Evolutionary conservation across 345 rosid genomes (phyloP), one percentile per base, ranked within the genome.

Genomic region (Eucalyptus caleyi): DNA sequence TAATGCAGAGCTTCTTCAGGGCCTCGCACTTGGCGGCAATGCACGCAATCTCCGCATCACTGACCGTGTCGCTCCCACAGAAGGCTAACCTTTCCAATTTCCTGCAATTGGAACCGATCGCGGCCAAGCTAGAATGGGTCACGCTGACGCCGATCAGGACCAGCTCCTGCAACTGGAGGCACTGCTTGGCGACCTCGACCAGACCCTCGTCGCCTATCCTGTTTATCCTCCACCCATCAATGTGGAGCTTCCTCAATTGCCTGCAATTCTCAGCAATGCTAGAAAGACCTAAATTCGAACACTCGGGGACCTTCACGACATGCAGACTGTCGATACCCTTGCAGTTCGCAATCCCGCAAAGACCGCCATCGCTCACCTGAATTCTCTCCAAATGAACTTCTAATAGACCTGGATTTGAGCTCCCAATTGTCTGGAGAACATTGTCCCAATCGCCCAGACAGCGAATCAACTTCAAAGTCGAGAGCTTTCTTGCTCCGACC

Each of bases 151-250:
- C 96, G 37, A 96, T 96, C 89, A 97, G 92, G 77, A 96, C 97
- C 87, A 97, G 95, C 50, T 97, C 99, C 89, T 96, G 98, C 11
- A 97, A 90, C 92, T 94, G 92, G 40, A 91, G 88, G 15, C 98
- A 95, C 26, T 96, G 93, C 50, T 90, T 94, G 45, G 98, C 96
- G 45, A 97, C 93, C 60, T 96, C 95, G 7, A 95, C 91, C 42
- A 97, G 93, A 88, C 98, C 98, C 90, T 96, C 98, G 34, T 97
- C 99, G 9, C 97, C 98, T 18, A 97, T 97, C 93, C 93, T 95
- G 88, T 97, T 94, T 65, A 94, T 96, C 81, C 96, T 96, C 97
- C 96, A 95, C 89, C 98, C 99, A 90, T 97, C 98, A 49, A 97
- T 91, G 88, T 95, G 99, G 88, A 97, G 97, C 93, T 97, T 97